Base-by-base conservation (phyloP, 2,329 filamentous ascomycete genomes). In the Incumbomyces delicatus region DNA sequence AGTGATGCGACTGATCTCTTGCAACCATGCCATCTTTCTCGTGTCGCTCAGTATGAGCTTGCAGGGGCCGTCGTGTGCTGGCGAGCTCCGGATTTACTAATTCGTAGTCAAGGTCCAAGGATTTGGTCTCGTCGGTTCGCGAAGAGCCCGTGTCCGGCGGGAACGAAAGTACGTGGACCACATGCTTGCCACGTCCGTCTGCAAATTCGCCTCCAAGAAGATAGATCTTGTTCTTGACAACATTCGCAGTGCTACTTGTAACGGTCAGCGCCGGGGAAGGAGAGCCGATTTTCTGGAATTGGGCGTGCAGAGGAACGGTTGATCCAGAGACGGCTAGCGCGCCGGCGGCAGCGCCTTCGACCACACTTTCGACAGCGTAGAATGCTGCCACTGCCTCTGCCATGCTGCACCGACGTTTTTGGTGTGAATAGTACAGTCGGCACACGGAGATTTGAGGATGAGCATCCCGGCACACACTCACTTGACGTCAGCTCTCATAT, bases 311-410 rank as follows among this genome's bases (percentile, higher is more conserved):
- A 14, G 50, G 50, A 2, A 47, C 48, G 1, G 50, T 53, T 13
- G 48, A 34, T 29, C 34, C 30, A 13, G 50, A 43, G 16, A 50
- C 41, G 6, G 46, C 50, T 13, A 50, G 27, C 12, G 48, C 50
- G 16, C 45, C 48, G n/a, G 48, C 44, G 11, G 48, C 52, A 18
- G 50, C 49, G 5, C 46, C 48, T 51, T 52, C 46, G 39, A 46
- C 37, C 11, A 40, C 41, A 3, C 48, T 53, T 27, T 53, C 50
- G 30, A 50, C 48, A 27, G 48, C 57, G 41, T 47, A 56, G 32
- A 54, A 45, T 44, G 43, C 50, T 42, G 34, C 47, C 31, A 46
- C 44, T 38, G 39, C 50, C 47, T 52, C 50, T 16, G 50, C 50
- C 50, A 52, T 52, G 14, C n/a, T 44, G 22, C 17, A 41, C 12